A percentile compares a stretch with the other conserved stretches of the same genome.
These are phyloP conservation scores for Rhododendron henanense DNA, from an alignment of 148 eudicot species.

Conservation along the genomic window DNA sequence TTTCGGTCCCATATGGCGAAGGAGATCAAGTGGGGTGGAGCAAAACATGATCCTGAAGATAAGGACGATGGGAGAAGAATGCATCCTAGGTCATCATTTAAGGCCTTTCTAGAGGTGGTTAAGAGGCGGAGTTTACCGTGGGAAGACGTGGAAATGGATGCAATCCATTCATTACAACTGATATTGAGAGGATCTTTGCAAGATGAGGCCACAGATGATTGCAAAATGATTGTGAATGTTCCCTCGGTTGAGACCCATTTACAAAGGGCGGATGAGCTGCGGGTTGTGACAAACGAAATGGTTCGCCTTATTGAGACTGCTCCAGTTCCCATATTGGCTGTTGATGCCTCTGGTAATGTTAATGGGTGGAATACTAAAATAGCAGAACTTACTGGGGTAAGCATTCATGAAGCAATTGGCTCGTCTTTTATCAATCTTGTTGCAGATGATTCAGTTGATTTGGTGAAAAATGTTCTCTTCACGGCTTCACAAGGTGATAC, in stretches of 20 bases:
- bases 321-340: conserved; percentile 74
- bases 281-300: conserved; percentile 64
- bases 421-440: conserved; percentile 45
- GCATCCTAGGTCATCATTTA: conserved; percentile 86
- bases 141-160: conserved; percentile 94
- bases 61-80: conserved; percentile 67
- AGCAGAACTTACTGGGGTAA: conserved; percentile 72
- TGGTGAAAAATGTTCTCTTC: conserved; percentile 41
- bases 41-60: conserved; percentile 71
- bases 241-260: conserved; percentile 35
- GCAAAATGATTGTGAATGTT: conserved; percentile 54
- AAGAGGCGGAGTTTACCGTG: conserved; percentile 75
- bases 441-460: conserved; percentile 45
- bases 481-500: conserved; percentile 65
- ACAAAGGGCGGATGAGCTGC: conserved; percentile 49
- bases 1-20: conserved; percentile 77
- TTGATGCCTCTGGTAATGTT: conserved; percentile 62
- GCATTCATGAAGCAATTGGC: conserved; percentile 55
- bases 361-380: conserved; percentile 82
- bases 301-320: conserved; percentile 85
- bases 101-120: conserved; percentile 75
- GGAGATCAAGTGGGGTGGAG: conserved; percentile 88
- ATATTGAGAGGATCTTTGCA: conserved; percentile 56
- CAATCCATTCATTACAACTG: conserved; percentile 73
- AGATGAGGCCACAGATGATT: conserved; percentile 30